Evolutionary conservation across 1,139 yeast species (phyloP).

Genomic region (Blastobotrys buckinghamii): DNA sequence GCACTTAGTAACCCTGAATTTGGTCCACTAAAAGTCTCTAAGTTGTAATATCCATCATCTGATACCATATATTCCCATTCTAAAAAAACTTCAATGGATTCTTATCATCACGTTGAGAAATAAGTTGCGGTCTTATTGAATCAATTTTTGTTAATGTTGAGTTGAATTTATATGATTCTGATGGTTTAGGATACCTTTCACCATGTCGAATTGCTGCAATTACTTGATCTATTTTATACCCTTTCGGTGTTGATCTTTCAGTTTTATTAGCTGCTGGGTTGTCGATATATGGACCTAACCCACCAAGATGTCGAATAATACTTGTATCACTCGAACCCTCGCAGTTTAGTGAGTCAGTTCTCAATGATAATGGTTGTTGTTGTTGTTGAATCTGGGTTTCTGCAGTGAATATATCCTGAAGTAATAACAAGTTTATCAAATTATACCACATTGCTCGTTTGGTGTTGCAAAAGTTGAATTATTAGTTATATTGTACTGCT

Average conservation of each 20-base stretch:
- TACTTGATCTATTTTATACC: constrained; percentile 56
- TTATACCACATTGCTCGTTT: no score
- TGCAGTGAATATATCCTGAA: no score
- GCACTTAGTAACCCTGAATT: constrained; percentile 34
- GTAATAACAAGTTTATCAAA: no score
- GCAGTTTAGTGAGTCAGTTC: no score
- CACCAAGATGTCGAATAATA: constrained; percentile 9
- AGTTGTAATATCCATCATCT: constrained; percentile 26
- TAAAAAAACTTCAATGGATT: constrained; percentile 36
- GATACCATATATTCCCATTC: constrained; percentile 34
- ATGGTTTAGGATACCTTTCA: constrained; percentile 51
- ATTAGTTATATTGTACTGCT: no score
- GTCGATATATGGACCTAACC: constrained; percentile 13
- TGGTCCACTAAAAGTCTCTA: constrained; percentile 32
- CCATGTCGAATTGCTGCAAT: constrained; percentile 64
- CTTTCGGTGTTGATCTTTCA: constrained; percentile 37
- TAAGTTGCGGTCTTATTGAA: background rate
- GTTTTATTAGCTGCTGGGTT: no score
- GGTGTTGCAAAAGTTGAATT: no score
- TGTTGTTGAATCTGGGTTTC: no score
- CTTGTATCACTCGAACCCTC: constrained; percentile 2
- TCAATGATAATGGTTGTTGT: background rate
- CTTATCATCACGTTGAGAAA: background rate
- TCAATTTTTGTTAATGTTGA: background rate
- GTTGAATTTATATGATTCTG: constrained; percentile 10